Evolutionary conservation across 179 eudicot species (phyloP), one percentile per base, ranked within the genome.

Genomic region (Drosera spatulata): DNA sequence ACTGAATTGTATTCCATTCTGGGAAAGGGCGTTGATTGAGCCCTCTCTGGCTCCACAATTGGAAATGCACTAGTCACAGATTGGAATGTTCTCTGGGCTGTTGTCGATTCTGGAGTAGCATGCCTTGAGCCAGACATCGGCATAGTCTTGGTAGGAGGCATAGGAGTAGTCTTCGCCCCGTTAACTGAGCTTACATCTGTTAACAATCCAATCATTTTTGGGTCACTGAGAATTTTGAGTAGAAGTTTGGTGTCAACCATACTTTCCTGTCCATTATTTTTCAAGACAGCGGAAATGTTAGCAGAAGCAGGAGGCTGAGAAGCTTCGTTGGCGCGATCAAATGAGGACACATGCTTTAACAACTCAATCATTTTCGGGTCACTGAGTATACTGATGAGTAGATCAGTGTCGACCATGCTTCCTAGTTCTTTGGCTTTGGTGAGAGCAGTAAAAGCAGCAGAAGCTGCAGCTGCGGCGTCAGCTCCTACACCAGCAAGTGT

Each of bases 211-310:
- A 77, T 37, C 71, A 78, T 61, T 61, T 73, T 60, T 6, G 88
- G 85, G 49, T 83, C 80, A 3, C 61, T 69, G n/a, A 83, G 76
- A 49, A 79, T 62, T 50, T 79, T 68, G 47, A 81, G 60, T 44
- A 86, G 77, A 56, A 81, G 63, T 56, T 77, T 63, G 3, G 75
- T 66, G 65, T 86, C 95, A 47, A 86, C 66, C 69, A 66, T 44
- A 73, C 71, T 75, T 56, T 67, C 81, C 13, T 63, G 64, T 56
- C 81, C 88, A 37, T 63, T 59, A 63, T 69, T 66, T 63, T 75
- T 68, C 72, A 73, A 33, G 7, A 73, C 47, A 50, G 82, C 80
- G 49, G 80, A 68, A 6, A 74, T 61, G 43, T 72, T 83, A 70
- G 80, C 80, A 47, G 71, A 70, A 58, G 83, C 79, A 22, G 80